phyloP scores from a whole-genome alignment of 2,329 filamentous ascomycete genomes.

The Cladophialophora yegresii region DNA sequence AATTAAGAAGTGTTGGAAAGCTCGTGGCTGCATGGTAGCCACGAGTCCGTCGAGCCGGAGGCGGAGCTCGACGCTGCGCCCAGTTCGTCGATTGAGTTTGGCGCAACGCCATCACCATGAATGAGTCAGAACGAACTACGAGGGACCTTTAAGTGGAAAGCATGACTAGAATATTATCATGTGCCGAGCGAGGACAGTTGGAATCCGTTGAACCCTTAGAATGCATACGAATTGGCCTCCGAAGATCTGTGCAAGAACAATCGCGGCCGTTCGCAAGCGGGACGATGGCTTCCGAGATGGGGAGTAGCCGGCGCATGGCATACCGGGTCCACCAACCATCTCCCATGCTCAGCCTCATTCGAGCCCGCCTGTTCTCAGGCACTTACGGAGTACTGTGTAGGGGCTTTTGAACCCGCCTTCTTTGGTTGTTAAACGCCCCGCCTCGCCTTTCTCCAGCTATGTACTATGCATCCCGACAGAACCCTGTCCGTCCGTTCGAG shows the following conservation, averaged over 20 bases:
- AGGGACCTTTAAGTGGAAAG: background rate
- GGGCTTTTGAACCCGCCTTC: background rate
- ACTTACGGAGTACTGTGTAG: too few species aligned
- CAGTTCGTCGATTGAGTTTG: background rate
- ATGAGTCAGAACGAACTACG: background rate
- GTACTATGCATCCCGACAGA: background rate
- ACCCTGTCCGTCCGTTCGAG: background rate
- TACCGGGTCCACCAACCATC: background rate
- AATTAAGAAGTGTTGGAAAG: slow-evolving; percentile 9
- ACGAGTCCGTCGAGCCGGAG: slow-evolving; percentile 10
- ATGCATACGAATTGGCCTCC: background rate
- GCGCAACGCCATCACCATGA: background rate
- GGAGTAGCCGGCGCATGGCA: background rate
- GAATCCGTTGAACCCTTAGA: background rate
- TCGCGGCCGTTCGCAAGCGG: background rate
- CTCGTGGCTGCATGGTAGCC: slow-evolving; percentile 13
- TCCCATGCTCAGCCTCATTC: slow-evolving; percentile 5
- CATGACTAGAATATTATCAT: background rate
- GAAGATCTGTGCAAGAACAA: background rate
- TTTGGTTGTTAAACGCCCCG: background rate
- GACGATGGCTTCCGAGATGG: background rate
- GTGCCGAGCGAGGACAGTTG: background rate
- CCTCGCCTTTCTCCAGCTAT: background rate
- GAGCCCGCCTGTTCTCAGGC: background rate
- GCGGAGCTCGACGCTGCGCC: slow-evolving; percentile 14